A percentile compares a stretch with the other conserved stretches of the same genome.
Evolutionary conservation across 208 protist genomes (phyloP).

Genomic region (Histomonas meleagridis): DNA sequence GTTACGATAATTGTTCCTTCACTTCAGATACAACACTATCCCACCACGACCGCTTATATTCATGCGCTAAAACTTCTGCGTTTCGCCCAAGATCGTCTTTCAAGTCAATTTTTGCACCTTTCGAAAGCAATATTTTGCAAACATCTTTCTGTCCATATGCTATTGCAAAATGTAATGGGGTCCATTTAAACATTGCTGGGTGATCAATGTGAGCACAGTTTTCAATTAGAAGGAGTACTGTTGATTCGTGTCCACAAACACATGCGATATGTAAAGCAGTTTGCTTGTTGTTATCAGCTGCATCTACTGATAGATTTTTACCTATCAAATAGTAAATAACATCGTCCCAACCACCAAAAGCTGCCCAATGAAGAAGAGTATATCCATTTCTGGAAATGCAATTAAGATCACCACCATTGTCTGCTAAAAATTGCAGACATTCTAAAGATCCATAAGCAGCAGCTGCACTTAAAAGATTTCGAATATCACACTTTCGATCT

Average conservation of each 20-base stretch:
- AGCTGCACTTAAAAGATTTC: not conserved
- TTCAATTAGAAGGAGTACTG: not conserved
- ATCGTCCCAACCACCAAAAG: not conserved
- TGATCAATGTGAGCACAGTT: not conserved
- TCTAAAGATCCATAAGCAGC: not conserved
- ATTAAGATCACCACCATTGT: not conserved
- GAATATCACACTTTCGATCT: not conserved
- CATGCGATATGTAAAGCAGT: not conserved
- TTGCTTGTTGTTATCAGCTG: not conserved
- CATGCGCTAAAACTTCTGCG: not conserved
- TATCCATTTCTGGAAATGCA: not conserved
- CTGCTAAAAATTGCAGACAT: not conserved
- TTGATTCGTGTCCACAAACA: not conserved
- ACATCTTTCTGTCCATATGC: not conserved
- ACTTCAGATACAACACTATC: too few relatives aligned
- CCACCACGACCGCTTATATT: not conserved
- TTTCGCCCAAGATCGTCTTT: not conserved
- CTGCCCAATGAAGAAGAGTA: not conserved
- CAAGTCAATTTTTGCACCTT: too few relatives aligned
- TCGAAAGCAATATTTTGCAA: not conserved
- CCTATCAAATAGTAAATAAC: not conserved
- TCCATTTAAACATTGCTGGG: not conserved
- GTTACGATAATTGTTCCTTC: too few relatives aligned
- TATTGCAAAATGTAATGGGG: not conserved
- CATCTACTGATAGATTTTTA: not conserved